Conservation (phyloP, 768 basidiomycete species). For the Brasilioporus rufonigricans region DNA sequence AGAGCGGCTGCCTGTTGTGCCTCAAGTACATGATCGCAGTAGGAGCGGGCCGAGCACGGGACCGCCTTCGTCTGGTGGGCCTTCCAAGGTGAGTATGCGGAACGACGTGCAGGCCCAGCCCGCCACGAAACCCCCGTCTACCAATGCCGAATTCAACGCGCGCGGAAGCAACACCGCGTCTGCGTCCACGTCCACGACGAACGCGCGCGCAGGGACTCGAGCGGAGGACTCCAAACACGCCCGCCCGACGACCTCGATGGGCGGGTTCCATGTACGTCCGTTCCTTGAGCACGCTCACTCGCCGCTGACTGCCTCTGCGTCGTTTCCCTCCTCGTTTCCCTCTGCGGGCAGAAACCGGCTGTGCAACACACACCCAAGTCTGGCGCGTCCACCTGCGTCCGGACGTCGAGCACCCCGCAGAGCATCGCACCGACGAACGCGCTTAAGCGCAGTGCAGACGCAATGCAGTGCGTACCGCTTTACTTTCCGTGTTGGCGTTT, state of each 20-base stretch:
- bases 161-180: background rate
- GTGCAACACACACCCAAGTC: constrained; percentile 8
- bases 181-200: constrained; percentile 6
- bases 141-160: background rate
- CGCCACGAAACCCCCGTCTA: background rate
- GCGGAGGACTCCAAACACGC: background rate
- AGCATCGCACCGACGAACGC: background rate
- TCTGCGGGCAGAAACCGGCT: constrained; percentile 10
- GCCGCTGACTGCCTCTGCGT: no score
- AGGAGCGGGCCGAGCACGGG: background rate
- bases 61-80: background rate
- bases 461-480: constrained; percentile 27
- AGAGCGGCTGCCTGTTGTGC: background rate
- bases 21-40: constrained; percentile 7
- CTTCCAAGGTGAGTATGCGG: background rate
- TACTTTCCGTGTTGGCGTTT: background rate
- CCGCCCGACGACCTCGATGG: constrained; percentile 34
- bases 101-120: constrained; percentile 1
- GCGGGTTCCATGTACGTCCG: constrained; percentile 40
- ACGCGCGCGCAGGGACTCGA: background rate
- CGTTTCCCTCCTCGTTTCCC: constrained; percentile 31
- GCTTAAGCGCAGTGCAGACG: constrained; percentile 36
- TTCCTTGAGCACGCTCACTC: no score
- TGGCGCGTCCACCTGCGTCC: constrained; percentile 1
- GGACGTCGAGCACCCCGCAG: constrained; percentile 5